Conservation (phyloP, 2,329 filamentous ascomycete species). For the Verticillium tricorpus region DNA sequence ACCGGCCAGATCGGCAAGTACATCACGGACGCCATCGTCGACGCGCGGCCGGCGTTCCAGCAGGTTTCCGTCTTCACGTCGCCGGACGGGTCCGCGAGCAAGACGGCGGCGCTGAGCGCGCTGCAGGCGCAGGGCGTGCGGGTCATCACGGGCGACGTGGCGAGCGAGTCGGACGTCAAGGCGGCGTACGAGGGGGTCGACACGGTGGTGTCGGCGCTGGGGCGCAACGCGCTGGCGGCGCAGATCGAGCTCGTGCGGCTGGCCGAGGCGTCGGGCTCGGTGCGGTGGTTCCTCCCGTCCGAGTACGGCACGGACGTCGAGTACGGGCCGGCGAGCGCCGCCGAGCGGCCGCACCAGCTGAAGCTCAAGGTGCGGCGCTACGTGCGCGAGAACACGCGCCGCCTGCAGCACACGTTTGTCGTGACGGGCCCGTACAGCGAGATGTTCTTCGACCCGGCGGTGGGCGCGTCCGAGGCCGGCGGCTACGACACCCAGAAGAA, state of each 20-base stretch:
- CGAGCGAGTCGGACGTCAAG: constrained; percentile 36
- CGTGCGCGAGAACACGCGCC: constrained; percentile 46
- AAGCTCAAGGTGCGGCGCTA: constrained; percentile 65
- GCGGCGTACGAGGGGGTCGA: constrained; percentile 56
- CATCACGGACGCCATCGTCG: constrained; percentile 31
- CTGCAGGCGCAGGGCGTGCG: constrained; percentile 17
- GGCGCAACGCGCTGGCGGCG: constrained; percentile 54
- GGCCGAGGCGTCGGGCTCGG: constrained; percentile 46
- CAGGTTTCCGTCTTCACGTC: constrained; percentile 29
- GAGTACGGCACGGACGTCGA: constrained; percentile 66
- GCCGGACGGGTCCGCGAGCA: constrained; percentile 9
- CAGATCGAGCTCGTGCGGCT: constrained; percentile 60
- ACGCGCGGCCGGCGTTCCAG: constrained; percentile 26
- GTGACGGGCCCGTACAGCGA: constrained; percentile 68
- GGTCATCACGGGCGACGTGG: constrained; percentile 31
- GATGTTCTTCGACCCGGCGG: constrained; percentile 47
- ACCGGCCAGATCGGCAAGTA: constrained; percentile 36
- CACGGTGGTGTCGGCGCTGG: constrained; percentile 62
- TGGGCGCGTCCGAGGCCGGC: constrained; percentile 38
- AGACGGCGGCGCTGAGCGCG: constrained; percentile 14
- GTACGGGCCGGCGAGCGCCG: constrained; percentile 50
- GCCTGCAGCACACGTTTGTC: constrained; percentile 59
- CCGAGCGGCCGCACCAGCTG: constrained; percentile 63
- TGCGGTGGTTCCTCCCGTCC: constrained; percentile 63
- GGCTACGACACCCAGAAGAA: constrained; percentile 54